phyloP scores from a whole-genome alignment of 306 rosid genomes.

The Vigna nakashimae region DNA sequence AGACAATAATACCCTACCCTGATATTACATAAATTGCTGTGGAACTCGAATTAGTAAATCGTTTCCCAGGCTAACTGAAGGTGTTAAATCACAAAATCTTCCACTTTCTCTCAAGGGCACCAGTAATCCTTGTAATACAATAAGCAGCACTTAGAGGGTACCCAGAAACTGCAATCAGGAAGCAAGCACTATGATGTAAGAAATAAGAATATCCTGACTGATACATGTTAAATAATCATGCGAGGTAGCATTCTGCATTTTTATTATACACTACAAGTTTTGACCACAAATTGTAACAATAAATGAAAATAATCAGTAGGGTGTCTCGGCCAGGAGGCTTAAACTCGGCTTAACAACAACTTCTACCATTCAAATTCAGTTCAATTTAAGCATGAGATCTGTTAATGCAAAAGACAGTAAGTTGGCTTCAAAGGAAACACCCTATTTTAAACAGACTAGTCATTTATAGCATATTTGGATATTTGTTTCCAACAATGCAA shows the following conservation, averaged over 20 bases:
- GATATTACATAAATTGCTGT: neutral
- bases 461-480: neutral
- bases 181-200: constrained; percentile 34
- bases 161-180: constrained; percentile 64
- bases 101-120: constrained; percentile 66
- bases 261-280: neutral
- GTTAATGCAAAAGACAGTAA: neutral
- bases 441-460: neutral
- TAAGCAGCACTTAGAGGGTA: constrained; percentile 78
- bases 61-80: neutral
- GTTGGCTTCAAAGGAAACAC: constrained; percentile 4
- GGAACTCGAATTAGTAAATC: neutral
- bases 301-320: neutral
- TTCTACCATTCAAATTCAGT: neutral
- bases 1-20: constrained; percentile 5
- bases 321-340: neutral
- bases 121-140: constrained; percentile 67
- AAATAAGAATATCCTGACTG: neutral
- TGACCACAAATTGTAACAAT: neutral
- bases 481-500: no score
- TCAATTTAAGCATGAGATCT: neutral
- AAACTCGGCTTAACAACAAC: neutral
- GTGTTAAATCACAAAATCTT: constrained; percentile 57
- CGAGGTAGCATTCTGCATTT: neutral
- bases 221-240: constrained; percentile 4